These are phyloP conservation scores for Castanea mollissima DNA, from an alignment of 306 rosid species.

Conservation along the genomic window DNA sequence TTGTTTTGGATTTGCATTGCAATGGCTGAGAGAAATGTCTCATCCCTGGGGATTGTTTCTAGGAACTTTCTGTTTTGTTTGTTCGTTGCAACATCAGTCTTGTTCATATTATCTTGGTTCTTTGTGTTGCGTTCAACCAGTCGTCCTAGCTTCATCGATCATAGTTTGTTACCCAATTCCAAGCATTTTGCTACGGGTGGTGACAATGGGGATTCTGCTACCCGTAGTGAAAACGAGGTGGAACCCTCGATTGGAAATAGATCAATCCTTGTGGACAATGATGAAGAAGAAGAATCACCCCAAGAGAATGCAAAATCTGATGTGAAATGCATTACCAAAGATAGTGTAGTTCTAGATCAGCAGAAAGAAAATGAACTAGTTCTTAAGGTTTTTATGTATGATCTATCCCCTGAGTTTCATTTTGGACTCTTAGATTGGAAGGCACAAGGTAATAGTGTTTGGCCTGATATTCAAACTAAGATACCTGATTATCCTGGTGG, in stretches of 20 bases:
- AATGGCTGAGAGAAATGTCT: slow-evolving; percentile 52
- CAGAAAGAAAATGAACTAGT: background rate
- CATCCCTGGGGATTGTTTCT: slow-evolving; percentile 38
- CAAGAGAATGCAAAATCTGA: slow-evolving; percentile 14
- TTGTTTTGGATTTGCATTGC: slow-evolving; percentile 4
- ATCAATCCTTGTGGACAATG: slow-evolving; percentile 41
- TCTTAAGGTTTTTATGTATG: slow-evolving; percentile 73
- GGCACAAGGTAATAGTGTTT: slow-evolving; percentile 36
- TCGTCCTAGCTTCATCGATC: slow-evolving; percentile 26
- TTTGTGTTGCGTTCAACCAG: slow-evolving; percentile 51
- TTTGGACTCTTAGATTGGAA: slow-evolving; percentile 71
- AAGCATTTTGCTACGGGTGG: slow-evolving; percentile 19
- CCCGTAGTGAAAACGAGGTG: slow-evolving; percentile 4
- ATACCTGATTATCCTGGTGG: slow-evolving; percentile 72
- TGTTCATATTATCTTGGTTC: slow-evolving; percentile 63
- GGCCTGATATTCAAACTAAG: slow-evolving; percentile 58
- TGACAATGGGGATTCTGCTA: slow-evolving; percentile 12
- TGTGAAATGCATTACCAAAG: slow-evolving; percentile 24
- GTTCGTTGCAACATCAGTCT: slow-evolving; percentile 39
- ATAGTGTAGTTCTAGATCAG: slow-evolving; percentile 17
- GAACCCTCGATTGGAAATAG: slow-evolving; percentile 37
- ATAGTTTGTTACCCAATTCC: slow-evolving; percentile 36
- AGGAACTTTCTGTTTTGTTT: slow-evolving; percentile 49
- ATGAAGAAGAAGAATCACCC: slow-evolving; percentile 13
- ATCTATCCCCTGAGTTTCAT: slow-evolving; percentile 64